Percentiles rank a stretch among this genome's conserved stretches.
phyloP scores from a whole-genome alignment of 345 rosid species.

The Hirschfeldia incana region DNA sequence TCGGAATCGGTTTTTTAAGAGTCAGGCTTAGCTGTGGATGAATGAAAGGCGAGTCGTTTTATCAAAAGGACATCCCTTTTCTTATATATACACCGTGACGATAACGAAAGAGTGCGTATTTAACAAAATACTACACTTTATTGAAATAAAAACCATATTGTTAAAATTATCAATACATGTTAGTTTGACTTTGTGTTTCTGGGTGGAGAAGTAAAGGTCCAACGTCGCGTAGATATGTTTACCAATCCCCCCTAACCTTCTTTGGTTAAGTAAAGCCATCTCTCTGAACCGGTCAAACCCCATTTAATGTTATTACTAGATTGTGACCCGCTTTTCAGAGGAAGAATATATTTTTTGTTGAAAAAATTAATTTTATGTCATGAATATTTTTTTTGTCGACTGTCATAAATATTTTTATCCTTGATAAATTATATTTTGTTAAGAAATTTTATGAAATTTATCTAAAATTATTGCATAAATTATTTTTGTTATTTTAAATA shows the following conservation, averaged over 20 bases:
- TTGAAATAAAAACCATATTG: neutral
- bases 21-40: slow-evolving; percentile 38
- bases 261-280: neutral
- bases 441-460: too few relatives aligned
- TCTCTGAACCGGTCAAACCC: neutral
- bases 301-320: neutral
- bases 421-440: too few relatives aligned
- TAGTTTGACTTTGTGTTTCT: neutral
- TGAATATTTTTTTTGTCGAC: too few relatives aligned
- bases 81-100: neutral
- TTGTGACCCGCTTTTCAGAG: too few relatives aligned
- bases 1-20: neutral
- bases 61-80: neutral
- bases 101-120: slow-evolving; percentile 6
- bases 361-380: too few relatives aligned
- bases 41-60: slow-evolving; percentile 18
- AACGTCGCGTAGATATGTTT: neutral
- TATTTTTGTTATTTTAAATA: too few relatives aligned
- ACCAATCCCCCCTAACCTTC: neutral
- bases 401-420: too few relatives aligned
- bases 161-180: neutral
- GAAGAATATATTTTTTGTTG: too few relatives aligned
- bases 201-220: slow-evolving; percentile 21
- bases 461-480: too few relatives aligned
- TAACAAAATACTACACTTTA: neutral